Evolutionary conservation across 2,329 filamentous ascomycete genomes (phyloP).

Genomic region (Penicillium sp.): DNA sequence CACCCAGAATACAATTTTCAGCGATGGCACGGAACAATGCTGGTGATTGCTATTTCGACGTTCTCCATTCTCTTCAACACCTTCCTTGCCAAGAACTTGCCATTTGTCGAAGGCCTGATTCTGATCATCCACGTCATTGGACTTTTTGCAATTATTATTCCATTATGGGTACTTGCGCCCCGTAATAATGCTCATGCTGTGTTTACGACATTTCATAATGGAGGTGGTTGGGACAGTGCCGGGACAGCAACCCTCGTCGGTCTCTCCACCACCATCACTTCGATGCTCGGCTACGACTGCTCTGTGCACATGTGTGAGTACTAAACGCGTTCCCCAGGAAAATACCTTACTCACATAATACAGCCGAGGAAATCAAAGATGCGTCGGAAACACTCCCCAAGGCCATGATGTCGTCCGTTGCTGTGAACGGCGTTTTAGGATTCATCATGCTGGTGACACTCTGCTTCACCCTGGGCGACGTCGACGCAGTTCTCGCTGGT

Average conservation of each 20-base stretch:
- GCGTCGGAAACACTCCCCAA: slow-evolving; percentile 56
- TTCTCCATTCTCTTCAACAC: slow-evolving; percentile 50
- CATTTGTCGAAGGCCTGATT: slow-evolving; percentile 45
- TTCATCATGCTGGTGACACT: slow-evolving; percentile 62
- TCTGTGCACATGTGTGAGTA: slow-evolving; percentile 52
- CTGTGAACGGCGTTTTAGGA: slow-evolving; percentile 58
- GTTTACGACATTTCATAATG: slow-evolving; percentile 47
- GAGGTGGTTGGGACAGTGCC: slow-evolving; percentile 44
- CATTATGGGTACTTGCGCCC: slow-evolving; percentile 48
- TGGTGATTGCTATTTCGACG: slow-evolving; percentile 45
- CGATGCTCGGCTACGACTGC: slow-evolving; percentile 49
- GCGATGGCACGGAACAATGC: slow-evolving; percentile 51
- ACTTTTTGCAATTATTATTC: slow-evolving; percentile 49
- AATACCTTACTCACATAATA: slow-evolving; percentile 7
- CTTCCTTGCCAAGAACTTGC: slow-evolving; percentile 43
- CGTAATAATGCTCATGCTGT: slow-evolving; percentile 42
- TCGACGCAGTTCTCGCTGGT: slow-evolving; percentile 49
- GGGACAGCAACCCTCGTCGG: slow-evolving; percentile 48
- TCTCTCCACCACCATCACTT: slow-evolving; percentile 44
- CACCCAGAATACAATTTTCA: slow-evolving; percentile 45
- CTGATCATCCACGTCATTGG: slow-evolving; percentile 49
- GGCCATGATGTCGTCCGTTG: slow-evolving; percentile 54
- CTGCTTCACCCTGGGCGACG: slow-evolving; percentile 59
- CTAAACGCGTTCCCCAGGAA: not conserved
- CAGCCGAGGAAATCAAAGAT: slow-evolving; percentile 50